Base-by-base conservation (phyloP, 805 yeast genomes). In the Saturnispora besseyi region DNA sequence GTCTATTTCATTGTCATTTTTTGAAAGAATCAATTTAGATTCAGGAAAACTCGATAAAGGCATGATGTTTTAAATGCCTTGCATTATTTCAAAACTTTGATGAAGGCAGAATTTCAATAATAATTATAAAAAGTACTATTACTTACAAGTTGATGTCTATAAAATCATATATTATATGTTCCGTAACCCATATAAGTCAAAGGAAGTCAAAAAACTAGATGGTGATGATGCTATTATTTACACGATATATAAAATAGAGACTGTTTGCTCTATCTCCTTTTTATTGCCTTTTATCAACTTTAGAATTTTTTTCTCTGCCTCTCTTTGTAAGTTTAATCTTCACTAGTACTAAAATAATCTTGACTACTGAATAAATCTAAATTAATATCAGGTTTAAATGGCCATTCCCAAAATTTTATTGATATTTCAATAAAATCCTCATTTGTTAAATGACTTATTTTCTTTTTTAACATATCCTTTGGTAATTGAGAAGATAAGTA, bases 351-450 rank as follows among this genome's bases (percentile, higher is more conserved):
- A 41, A 37, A 43, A 36, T 37, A 41, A 12, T 48, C 46, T 3
- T 50, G 44, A 12, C 51, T 56, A 37, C 48, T 33, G 45, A 53
- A 60, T 51, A 58, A 42, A 22, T 63, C 66, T 13, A 63, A 50
- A n/a, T 50, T 54, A 8, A 59, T 52, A 44, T 62, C 56, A 3
- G 68, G 97, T 63, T 82, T 88, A 71, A 89, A 91, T 0, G 97
- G 93, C 98, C 97, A 91, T 12, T 66, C 59, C 40, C 70, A 73
- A 60, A 83, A 87, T 2, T 67, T 70, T 3, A 75, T 64, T 9
- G 80, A 70, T 5, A 90, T 60, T 5, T 62, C 55, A 5, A 70
- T 51, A 52, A 83, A 69, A n/a, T 88, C 91, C 1, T 75, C 77
- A 2, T 68, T 60, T 0, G 79, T 69, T 44, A 89, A 66, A 3